Conservation (phyloP, 2,329 filamentous ascomycete genomes). For the Fusarium pseudoanthophilum region DNA sequence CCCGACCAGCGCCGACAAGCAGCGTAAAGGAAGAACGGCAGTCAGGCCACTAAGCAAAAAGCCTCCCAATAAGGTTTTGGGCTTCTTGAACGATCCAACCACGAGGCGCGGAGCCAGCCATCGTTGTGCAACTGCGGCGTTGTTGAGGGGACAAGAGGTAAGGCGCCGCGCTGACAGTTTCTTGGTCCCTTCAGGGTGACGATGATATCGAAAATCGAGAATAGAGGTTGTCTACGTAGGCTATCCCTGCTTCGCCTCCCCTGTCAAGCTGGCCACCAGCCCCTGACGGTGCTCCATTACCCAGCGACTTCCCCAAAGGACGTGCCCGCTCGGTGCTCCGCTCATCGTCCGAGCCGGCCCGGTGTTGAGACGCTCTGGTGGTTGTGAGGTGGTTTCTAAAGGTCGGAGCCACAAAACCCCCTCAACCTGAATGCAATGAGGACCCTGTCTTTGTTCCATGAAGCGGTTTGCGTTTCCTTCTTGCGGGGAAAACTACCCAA, state of each 20-base stretch:
- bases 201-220: slow-evolving; percentile 27
- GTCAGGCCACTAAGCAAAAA: slow-evolving; percentile 12
- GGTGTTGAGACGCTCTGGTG: slow-evolving; percentile 31
- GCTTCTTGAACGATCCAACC: slow-evolving; percentile 8
- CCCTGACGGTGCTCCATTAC: slow-evolving; percentile 27
- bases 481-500: slow-evolving; percentile 29
- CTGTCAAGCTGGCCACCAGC: slow-evolving; percentile 23
- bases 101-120: slow-evolving; percentile 7
- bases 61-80: slow-evolving; percentile 5
- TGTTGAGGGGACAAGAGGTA: slow-evolving; percentile 13
- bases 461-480: slow-evolving; percentile 10
- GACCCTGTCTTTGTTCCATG: slow-evolving; percentile 24
- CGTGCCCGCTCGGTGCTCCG: slow-evolving; percentile 41
- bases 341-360: slow-evolving; percentile 44
- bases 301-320: slow-evolving; percentile 18
- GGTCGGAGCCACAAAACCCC: slow-evolving; percentile 30
- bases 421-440: slow-evolving; percentile 31
- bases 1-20: slow-evolving; percentile 5
- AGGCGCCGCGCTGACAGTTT: slow-evolving; percentile 16
- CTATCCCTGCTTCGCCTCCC: slow-evolving; percentile 15
- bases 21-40: slow-evolving; percentile 13
- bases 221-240: slow-evolving; percentile 19
- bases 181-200: slow-evolving; percentile 21
- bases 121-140: slow-evolving; percentile 1
- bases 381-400: slow-evolving; percentile 29